Percentiles rank a stretch among this genome's conserved stretches.
These are phyloP conservation scores for Geotrichum aggregatum DNA, from an alignment of 1,139 yeast genomes.

Conservation along the genomic window DNA sequence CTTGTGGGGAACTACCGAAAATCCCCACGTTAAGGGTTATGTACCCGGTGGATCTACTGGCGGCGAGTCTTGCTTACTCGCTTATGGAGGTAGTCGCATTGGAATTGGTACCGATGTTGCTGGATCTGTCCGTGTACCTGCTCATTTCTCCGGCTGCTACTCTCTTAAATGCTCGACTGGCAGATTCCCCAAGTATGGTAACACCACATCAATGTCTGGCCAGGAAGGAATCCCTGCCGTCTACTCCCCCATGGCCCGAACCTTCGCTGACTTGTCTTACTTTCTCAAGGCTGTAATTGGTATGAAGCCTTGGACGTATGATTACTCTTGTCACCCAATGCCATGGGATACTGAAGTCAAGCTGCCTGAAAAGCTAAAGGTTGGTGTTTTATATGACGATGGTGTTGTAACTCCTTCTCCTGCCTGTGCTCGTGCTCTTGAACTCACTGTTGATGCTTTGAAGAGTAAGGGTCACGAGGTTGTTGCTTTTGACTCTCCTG, in stretches of 20 bases:
- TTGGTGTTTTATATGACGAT: constrained; percentile 47
- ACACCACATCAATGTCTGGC: constrained; percentile 52
- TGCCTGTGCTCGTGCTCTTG: constrained; percentile 56
- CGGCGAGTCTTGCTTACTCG: constrained; percentile 50
- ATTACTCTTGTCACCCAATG: constrained; percentile 51
- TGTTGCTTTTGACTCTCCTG: constrained; percentile 55
- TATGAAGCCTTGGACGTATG: constrained; percentile 63
- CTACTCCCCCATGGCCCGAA: constrained; percentile 55
- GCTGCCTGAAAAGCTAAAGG: constrained; percentile 45
- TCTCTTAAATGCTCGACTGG: constrained; percentile 49
- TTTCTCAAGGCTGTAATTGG: constrained; percentile 55
- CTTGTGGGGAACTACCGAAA: constrained; percentile 45
- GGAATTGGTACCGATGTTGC: constrained; percentile 60
- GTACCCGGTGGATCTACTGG: constrained; percentile 51
- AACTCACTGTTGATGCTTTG: constrained; percentile 45
- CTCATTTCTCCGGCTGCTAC: constrained; percentile 48
- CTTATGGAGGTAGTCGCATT: constrained; percentile 45
- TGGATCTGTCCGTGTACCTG: constrained; percentile 53
- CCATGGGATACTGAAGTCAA: constrained; percentile 54
- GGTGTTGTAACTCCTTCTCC: constrained; percentile 55
- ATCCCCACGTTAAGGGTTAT: constrained; percentile 42
- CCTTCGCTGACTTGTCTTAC: constrained; percentile 59
- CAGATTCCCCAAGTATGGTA: constrained; percentile 48
- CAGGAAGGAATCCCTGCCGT: constrained; percentile 55
- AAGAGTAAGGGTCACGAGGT: constrained; percentile 55